Base-by-base conservation (phyloP, 768 basidiomycete genomes). In the Fistulinella prunicolor region DNA sequence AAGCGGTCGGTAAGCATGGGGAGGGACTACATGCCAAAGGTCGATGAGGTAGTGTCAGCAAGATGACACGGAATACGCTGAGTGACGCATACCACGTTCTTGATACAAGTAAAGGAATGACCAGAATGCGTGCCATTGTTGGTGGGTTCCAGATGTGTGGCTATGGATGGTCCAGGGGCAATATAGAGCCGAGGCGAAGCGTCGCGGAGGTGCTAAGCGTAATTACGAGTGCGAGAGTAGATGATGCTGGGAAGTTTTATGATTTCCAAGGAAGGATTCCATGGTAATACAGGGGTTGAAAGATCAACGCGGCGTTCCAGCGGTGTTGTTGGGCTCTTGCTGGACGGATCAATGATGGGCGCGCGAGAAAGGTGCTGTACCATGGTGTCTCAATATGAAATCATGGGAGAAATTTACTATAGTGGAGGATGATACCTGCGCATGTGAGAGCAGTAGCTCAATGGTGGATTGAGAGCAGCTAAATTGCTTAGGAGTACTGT, bases 91-190 rank as follows among this genome's bases (percentile, higher is more conserved):
- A 47, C 40, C 47, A 38, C n/a, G n/a, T n/a, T n/a, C n/a, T n/a
- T n/a, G n/a, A n/a, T n/a, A 19, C 45, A 44, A 44, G 37, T 12
- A 23, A 12, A 39, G 17, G 36, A 49, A 19, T 12, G n/a, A 17
- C 39, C 42, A n/a, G 20, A 53, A 19, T 34, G 44, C n/a, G 36
- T 29, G 12, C 29, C 28, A 6, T 94, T 91, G 62, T 89, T 95
- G 24, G 92, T 95, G 57, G 93, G 95, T 66, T 92, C 93, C 6
- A 92, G 91, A 6, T 94, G 94, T 59, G 92, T 94, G 55, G 21
- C 26, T 6, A 61, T 68, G 65, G 64, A 63, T 10, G 68, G 65
- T 4, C 44, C 51, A 13, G 57, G 55, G 38, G 71, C 65, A 6
- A 38, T 57, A 9, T 69, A 19, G 62, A 65, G 51, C 59, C 59